Percentiles rank a stretch among this genome's conserved stretches.
phyloP scores from a whole-genome alignment of 2,329 filamentous ascomycete species.

The Colletotrichum zoysiae region DNA sequence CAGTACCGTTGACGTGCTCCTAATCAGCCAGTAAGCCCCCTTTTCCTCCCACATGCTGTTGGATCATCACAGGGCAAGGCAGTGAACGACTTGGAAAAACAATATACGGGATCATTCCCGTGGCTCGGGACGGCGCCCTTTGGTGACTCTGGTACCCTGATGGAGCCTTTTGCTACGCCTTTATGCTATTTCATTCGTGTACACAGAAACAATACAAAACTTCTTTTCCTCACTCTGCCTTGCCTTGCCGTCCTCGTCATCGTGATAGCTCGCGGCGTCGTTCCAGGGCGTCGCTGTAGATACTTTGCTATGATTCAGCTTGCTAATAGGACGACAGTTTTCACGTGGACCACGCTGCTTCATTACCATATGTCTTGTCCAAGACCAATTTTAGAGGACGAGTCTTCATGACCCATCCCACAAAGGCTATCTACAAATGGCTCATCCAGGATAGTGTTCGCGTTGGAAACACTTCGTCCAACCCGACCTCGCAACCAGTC shows the following conservation, averaged over 20 bases:
- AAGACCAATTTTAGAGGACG: conserved; percentile 98
- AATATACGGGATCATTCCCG: conserved; percentile 31
- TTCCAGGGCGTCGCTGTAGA: conserved; percentile 16
- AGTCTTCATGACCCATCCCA: conserved; percentile 99
- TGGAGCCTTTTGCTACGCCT: conserved; percentile 39
- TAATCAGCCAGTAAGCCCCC: conserved; percentile 96
- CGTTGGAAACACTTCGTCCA: conserved; percentile 79
- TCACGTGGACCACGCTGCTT: conserved; percentile 97
- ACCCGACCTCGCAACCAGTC: conserved; percentile 77
- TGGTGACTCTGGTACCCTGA: conserved; percentile 29
- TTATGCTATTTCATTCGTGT: conserved; percentile 40
- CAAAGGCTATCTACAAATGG: conserved; percentile 99
- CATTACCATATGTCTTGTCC: conserved; percentile 95
- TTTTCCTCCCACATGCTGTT: conserved; percentile 41
- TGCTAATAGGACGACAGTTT: conserved; percentile 73
- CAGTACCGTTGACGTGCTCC: conserved; percentile 94
- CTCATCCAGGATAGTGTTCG: conserved; percentile 97
- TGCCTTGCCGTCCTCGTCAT: conserved; percentile 41
- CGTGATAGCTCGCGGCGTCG: conserved; percentile 30
- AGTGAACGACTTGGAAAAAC: conserved; percentile 40
- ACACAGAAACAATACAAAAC: conserved; percentile 44
- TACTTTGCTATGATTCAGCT: conserved; percentile 2
- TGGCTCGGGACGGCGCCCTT: conserved; percentile 25
- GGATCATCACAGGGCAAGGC: conserved; percentile 46
- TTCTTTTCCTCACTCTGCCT: conserved; percentile 37